phyloP scores from a whole-genome alignment of 2,329 filamentous ascomycete species.

The Elsinoe fawcettii region DNA sequence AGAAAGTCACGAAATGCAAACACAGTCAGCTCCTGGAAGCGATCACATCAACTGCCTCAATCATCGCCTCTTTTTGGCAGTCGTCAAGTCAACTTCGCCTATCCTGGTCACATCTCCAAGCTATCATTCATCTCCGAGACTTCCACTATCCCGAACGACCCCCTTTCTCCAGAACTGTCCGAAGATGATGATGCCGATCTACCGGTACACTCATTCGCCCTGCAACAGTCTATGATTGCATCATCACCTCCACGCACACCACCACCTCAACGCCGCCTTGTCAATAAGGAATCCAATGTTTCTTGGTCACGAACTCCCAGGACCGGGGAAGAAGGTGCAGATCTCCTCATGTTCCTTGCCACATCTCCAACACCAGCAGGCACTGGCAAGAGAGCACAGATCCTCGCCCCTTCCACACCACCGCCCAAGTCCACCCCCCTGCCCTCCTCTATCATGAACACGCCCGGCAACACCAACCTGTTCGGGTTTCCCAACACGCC shows the following conservation, averaged over 20 bases:
- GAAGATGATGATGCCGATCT: slow-evolving; percentile 81
- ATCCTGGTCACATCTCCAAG: slow-evolving; percentile 53
- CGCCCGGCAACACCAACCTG: slow-evolving; percentile 60
- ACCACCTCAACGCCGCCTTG: slow-evolving; percentile 43
- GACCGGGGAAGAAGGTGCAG: slow-evolving; percentile 70
- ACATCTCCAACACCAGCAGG: slow-evolving; percentile 83
- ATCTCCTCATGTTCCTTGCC: slow-evolving; percentile 79
- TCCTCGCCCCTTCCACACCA: slow-evolving; percentile 49
- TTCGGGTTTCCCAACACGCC: slow-evolving; percentile 63
- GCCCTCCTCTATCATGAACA: slow-evolving; percentile 84
- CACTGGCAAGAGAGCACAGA: slow-evolving; percentile 38
- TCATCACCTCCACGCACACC: slow-evolving; percentile 84
- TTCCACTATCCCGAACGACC: slow-evolving; percentile 58
- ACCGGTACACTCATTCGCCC: slow-evolving; percentile 65
- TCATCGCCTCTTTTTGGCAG: slow-evolving; percentile 79
- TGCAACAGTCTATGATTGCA: slow-evolving; percentile 45
- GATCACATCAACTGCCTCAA: slow-evolving; percentile 65
- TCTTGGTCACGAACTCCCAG: slow-evolving; percentile 45
- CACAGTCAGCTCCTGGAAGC: slow-evolving; percentile 61
- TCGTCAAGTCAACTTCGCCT: slow-evolving; percentile 67
- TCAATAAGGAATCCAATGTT: slow-evolving; percentile 34
- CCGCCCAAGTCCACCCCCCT: slow-evolving; percentile 50
- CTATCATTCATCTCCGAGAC: slow-evolving; percentile 72
- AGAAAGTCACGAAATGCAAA: slow-evolving; percentile 25
- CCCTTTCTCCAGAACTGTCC: slow-evolving; percentile 50